Base-by-base conservation (phyloP, 768 basidiomycete genomes). In the Xerocomellus chrysenteron region DNA sequence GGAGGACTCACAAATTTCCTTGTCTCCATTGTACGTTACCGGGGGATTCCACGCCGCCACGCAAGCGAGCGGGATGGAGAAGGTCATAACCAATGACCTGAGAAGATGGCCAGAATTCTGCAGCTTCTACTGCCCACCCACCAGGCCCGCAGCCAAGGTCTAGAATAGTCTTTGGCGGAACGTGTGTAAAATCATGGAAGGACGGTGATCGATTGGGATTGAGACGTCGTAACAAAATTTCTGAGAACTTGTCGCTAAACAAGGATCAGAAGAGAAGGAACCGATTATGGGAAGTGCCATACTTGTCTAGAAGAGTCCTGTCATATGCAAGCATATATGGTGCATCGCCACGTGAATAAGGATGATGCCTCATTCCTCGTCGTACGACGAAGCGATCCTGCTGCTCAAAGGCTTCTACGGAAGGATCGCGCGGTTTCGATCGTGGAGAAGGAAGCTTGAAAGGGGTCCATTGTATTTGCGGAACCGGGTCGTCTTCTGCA, bases 111-210 rank as follows among this genome's bases (percentile, higher is more conserved):
- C 90, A 93, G n/a, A 71, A 64, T 21, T 66, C 74, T 4, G 87
- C 82, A 5, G 89, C 85, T 47, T 84, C 76, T 0, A 82, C 56
- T 6, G 85, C 75, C 91, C 91, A 93, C 47, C 80, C 65, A 0
- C 90, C 89, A 46, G 79, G 61, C 12, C 91, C 90, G 67, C 89
- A 92, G 3, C 91, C 91, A 13, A 93, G 71, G 64, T 92, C 90
- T 8, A 93, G 78, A 24, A 87, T 84, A 13, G 75, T 72, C 1
- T 70, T 65, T 1, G 88, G 86, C 1, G 77, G 75, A n/a, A 71
- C 72, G 24, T 76, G 75, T 36, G 75, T 66, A 57, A 78, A 80
- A 56, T 79, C 72, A 54, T 82, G 76, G 63, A 92, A 91, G 0
- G 84, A 82, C 0, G 89, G 88, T 0, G 80, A 78, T 5, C 76